A percentile compares a stretch with the other conserved stretches of the same genome.
These are phyloP conservation scores for Skeletonema potamos DNA, from an alignment of 108 stramenopile genomes.

Conservation along the genomic window DNA sequence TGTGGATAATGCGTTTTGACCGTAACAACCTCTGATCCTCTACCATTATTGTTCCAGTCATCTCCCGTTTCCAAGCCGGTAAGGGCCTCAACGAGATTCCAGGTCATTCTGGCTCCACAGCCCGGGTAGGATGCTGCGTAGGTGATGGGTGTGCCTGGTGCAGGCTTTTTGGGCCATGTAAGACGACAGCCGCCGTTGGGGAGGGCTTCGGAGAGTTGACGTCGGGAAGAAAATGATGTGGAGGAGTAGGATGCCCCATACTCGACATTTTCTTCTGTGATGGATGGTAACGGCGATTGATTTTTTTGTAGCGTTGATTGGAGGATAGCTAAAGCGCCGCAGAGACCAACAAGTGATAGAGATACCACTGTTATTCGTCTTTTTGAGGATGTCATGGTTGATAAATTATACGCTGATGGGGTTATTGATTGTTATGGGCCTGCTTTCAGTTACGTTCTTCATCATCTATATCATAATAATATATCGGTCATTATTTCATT, in stretches of 20 bases:
- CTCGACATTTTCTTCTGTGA: not conserved
- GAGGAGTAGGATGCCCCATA: not conserved
- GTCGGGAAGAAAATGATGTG: not conserved
- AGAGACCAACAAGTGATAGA: not conserved
- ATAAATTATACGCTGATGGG: too few relatives aligned
- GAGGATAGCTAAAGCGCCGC: not conserved
- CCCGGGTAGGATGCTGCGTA: conserved; percentile 61
- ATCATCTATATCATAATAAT: too few relatives aligned
- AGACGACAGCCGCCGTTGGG: conserved; percentile 47
- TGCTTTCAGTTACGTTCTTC: too few relatives aligned
- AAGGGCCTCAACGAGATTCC: conserved; percentile 54
- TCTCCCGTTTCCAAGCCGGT: conserved; percentile 55
- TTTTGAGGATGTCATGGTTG: not conserved
- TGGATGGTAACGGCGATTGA: not conserved
- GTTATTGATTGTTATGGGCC: too few relatives aligned
- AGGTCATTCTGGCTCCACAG: conserved; percentile 53
- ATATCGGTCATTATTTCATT: not conserved
- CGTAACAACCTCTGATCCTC: conserved; percentile 39
- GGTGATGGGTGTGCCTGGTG: conserved; percentile 36
- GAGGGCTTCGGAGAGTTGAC: conserved; percentile 39
- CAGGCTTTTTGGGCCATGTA: conserved; percentile 40
- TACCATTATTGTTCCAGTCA: conserved; percentile 59
- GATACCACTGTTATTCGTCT: not conserved
- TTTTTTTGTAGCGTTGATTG: not conserved
- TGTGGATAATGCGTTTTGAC: conserved; percentile 61